Evolutionary conservation across 2,329 filamentous ascomycete genomes (phyloP).

Genomic region (Lecanicillium sp.): DNA sequence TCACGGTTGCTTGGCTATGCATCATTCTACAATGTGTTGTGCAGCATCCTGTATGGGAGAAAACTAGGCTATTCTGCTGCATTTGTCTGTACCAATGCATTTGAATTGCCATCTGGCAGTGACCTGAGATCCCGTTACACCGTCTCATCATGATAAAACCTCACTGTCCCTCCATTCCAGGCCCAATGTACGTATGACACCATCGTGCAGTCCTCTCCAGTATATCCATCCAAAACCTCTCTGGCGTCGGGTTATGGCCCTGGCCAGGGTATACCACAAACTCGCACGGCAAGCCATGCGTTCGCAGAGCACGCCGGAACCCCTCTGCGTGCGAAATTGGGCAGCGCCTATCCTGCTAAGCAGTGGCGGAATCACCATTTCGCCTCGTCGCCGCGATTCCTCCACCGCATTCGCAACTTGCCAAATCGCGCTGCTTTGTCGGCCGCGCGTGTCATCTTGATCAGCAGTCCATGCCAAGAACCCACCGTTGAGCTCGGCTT

Average conservation of each 20-base stretch:
- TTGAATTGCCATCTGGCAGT: too few species aligned
- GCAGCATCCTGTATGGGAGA: too few species aligned
- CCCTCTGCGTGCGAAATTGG: constrained; percentile 23
- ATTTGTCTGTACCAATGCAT: too few species aligned
- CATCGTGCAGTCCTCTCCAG: constrained; percentile 11
- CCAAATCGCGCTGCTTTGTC: constrained; percentile 5
- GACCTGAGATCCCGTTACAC: too few species aligned
- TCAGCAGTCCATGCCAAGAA: constrained; percentile 14
- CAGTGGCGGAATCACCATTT: constrained; percentile 9
- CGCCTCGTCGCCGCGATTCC: not conserved
- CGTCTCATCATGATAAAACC: too few species aligned
- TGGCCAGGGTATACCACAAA: constrained; percentile 26
- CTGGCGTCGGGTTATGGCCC: constrained; percentile 19
- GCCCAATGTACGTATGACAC: constrained; percentile 9
- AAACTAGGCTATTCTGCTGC: too few species aligned
- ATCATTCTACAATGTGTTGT: too few species aligned
- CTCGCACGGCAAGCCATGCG: constrained; percentile 20
- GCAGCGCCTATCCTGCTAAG: constrained; percentile 21
- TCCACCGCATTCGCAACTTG: constrained; percentile 5
- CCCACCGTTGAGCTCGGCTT: constrained; percentile 11
- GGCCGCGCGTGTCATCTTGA: not conserved
- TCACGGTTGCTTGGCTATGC: too few species aligned
- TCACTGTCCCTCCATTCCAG: too few species aligned
- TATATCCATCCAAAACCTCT: constrained; percentile 19
- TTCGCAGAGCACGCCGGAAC: constrained; percentile 20